These are phyloP conservation scores for Moniliella sp. DNA, from an alignment of 1,284 basidiomycete genomes.

Conservation along the genomic window DNA sequence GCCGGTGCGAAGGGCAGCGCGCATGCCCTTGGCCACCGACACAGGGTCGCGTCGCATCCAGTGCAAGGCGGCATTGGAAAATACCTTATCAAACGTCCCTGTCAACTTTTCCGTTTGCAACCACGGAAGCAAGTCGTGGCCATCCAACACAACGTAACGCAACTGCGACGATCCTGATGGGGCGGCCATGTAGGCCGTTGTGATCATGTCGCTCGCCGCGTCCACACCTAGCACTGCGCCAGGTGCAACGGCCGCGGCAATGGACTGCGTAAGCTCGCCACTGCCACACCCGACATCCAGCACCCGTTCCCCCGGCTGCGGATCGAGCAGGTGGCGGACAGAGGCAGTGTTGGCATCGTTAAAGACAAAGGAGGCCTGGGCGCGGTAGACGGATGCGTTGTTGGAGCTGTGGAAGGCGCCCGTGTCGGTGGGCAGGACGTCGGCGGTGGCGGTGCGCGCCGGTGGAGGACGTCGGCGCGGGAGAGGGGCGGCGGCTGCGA, in stretches of 20 bases:
- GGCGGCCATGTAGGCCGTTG: conserved; percentile 2
- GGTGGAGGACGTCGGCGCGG: no score
- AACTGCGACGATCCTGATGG: neutral
- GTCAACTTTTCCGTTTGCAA: neutral
- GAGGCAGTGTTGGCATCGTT: conserved; percentile 7
- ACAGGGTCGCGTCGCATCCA: conserved; percentile 4
- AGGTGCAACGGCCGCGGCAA: conserved; percentile 2
- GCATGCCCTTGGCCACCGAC: conserved; percentile 3
- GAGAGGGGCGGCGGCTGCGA: no score
- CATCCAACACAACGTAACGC: conserved; percentile 4
- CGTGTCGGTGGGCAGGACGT: no score
- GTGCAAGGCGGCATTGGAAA: conserved; percentile 9
- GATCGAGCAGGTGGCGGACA: conserved; percentile 8
- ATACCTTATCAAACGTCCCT: conserved; percentile 7
- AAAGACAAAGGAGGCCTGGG: neutral
- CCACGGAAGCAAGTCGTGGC: conserved; percentile 1
- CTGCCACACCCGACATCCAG: conserved; percentile 12
- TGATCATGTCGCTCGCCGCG: conserved; percentile 8
- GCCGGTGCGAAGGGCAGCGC: conserved; percentile 1
- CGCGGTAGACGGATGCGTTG: neutral
- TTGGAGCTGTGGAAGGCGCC: neutral
- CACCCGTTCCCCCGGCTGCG: conserved; percentile 7
- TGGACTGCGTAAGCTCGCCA: conserved; percentile 7
- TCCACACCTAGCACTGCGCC: conserved; percentile 7
- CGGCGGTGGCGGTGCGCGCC: no score